Base-by-base conservation (phyloP, 345 rosid genomes). In the Lepidium africanum region DNA sequence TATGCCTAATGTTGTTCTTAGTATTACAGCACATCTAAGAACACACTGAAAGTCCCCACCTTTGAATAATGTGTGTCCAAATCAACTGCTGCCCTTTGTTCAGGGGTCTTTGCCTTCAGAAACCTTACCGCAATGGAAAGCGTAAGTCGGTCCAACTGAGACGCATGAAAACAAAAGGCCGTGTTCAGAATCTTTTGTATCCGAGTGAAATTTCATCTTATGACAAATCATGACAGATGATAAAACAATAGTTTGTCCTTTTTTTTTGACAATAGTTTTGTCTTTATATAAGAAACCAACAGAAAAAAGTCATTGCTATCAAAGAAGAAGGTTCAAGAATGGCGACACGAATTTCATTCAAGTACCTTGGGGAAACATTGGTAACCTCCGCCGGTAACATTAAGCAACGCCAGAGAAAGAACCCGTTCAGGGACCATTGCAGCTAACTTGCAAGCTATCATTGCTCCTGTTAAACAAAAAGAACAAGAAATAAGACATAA, bases 331-430 rank as follows among this genome's bases (percentile, higher is more conserved):
- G 64, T 43, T 47, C 41, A 11, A 74, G 54, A 43, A 53, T 9
- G 32, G 16, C 13, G 40, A 38, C 62, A 12, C 53, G 62, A 25
- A 35, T 60, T 16, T 7, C 39, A 40, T 43, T 5, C 47, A 45
- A 59, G 57, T 94, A 91, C 99, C 99, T 85, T 91, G 0, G 99
- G 99, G 40, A 86, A 78, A 76, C 99, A 91, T 71, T 94, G 80
- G 42, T 85, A 91, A 50, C 99, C 99, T 53, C 99, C 99, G 58
- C 99, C 99, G 3, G 99, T 94, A 7, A 91, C 99, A 69, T 89
- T 94, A 58, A 94, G 91, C 53, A 94, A 76, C 1, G 97, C 99
- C 72, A 94, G 69, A 40, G 99, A 91, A 46, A 85, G 71, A 75
- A 94, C 80, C 69, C 99, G 83, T 11, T 80, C 74, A 0, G 99